Percentiles rank a stretch among this genome's conserved stretches.
Conservation (phyloP, 257 asterid species). For the Penstemon barbatus region DNA sequence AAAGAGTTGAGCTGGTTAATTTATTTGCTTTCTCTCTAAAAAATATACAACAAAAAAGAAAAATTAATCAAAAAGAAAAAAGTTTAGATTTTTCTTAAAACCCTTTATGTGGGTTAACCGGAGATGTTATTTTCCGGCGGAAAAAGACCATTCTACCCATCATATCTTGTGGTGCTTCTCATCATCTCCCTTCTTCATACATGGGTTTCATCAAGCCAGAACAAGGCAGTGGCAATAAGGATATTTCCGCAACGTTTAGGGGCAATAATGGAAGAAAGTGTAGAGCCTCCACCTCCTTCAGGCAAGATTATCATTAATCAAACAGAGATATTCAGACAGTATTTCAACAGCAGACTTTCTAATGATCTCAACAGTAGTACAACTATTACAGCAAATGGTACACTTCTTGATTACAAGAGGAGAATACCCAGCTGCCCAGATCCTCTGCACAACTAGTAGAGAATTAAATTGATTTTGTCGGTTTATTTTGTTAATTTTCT, state of each 20-base stretch:
- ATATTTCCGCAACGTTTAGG: conserved; percentile 33
- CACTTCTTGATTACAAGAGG: conserved; percentile 59
- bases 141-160: conserved; percentile 34
- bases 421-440: conserved; percentile 89
- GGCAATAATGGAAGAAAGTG: conserved; percentile 25
- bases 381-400: conserved; percentile 28
- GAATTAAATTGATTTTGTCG: not conserved
- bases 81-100: conserved; percentile 7
- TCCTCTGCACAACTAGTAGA: conserved; percentile 81
- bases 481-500: not conserved
- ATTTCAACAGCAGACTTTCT: conserved; percentile 40
- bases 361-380: conserved; percentile 19
- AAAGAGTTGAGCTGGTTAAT: conserved; percentile 24
- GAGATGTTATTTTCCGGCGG: conserved; percentile 60
- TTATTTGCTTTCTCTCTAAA: conserved; percentile 27
- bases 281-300: conserved; percentile 17
- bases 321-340: conserved; percentile 42
- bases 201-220: conserved; percentile 35
- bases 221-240: conserved; percentile 56
- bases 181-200: conserved; percentile 39
- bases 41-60: not conserved
- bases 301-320: conserved; percentile 25
- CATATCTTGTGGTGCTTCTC: conserved; percentile 35
- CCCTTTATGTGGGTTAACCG: conserved; percentile 50
- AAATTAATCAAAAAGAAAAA: not conserved